phyloP scores from a whole-genome alignment of 306 rosid genomes.

The Abrus pulchellus region DNA sequence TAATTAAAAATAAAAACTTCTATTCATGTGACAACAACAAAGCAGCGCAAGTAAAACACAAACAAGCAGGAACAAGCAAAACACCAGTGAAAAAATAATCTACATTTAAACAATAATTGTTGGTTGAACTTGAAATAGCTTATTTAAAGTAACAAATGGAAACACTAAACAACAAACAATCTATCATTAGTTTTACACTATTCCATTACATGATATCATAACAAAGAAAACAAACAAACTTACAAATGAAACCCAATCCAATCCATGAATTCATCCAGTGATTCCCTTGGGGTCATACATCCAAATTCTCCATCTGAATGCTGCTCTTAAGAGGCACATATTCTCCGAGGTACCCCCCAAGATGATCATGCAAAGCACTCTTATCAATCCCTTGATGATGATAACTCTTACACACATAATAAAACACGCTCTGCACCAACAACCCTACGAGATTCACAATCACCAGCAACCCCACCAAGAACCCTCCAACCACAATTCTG shows the following conservation, averaged over 20 bases:
- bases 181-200: slow-evolving; percentile 46
- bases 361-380: slow-evolving; percentile 86
- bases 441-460: slow-evolving; percentile 89
- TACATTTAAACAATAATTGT: no score
- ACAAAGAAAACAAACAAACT: slow-evolving; percentile 45
- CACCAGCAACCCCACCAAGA: slow-evolving; percentile 86
- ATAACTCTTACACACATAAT: slow-evolving; percentile 91
- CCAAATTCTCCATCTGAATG: slow-evolving; percentile 93
- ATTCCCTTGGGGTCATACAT: slow-evolving; percentile 46
- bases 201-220: slow-evolving; percentile 29
- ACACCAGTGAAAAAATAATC: background rate
- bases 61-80: background rate
- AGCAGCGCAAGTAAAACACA: background rate
- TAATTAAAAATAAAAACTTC: background rate
- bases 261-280: no score
- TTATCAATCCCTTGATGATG: slow-evolving; percentile 96
- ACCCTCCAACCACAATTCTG: slow-evolving; percentile 86
- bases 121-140: background rate
- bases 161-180: slow-evolving; percentile 39
- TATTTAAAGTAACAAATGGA: slow-evolving; percentile 21
- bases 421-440: slow-evolving; percentile 90
- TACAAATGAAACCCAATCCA: slow-evolving; percentile 45
- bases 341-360: slow-evolving; percentile 97
- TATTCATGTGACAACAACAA: slow-evolving; percentile 4
- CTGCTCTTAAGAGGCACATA: slow-evolving; percentile 97